phyloP scores from a whole-genome alignment of 176 grass and related monocot species.

The Triticum turgidum region DNA sequence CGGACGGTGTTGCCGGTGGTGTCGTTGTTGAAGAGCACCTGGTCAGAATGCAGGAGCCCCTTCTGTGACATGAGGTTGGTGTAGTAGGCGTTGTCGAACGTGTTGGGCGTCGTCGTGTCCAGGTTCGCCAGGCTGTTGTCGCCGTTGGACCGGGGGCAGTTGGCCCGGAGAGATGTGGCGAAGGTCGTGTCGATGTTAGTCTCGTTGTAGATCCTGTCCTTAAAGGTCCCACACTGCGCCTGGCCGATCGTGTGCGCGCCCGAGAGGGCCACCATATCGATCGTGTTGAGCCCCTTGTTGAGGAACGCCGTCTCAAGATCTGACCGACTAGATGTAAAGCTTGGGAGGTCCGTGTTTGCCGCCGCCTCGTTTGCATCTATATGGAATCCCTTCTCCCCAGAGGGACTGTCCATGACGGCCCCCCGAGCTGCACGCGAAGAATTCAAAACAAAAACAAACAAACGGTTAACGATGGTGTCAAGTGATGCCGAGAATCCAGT shows the following conservation, averaged over 20 bases:
- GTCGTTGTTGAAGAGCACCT: background rate
- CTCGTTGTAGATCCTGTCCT: constrained; percentile 39
- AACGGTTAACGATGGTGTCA: background rate
- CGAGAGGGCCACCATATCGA: constrained; percentile 6
- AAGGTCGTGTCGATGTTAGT: constrained; percentile 32
- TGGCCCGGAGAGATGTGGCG: constrained; percentile 24
- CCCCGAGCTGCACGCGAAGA: constrained; percentile 4
- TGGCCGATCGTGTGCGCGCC: background rate
- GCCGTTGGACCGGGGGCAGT: constrained; percentile 2
- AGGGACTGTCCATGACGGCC: constrained; percentile 32
- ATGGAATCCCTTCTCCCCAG: constrained; percentile 45
- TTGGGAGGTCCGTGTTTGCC: background rate
- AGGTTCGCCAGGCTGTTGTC: constrained; percentile 37
- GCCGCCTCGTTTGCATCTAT: background rate
- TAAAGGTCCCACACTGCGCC: constrained; percentile 46
- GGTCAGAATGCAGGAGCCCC: constrained; percentile 53
- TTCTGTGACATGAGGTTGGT: constrained; percentile 30
- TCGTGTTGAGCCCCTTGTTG: background rate
- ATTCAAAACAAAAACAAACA: background rate
- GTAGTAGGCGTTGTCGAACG: constrained; percentile 46
- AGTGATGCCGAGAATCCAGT: too few relatives aligned
- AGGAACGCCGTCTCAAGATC: background rate
- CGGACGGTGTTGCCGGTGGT: background rate
- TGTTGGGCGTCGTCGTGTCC: constrained; percentile 26
- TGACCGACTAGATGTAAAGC: background rate